Percentiles rank a stretch among this genome's conserved stretches.
phyloP scores from a whole-genome alignment of 768 basidiomycete species.

The Cystofilobasidium bisporidii region DNA sequence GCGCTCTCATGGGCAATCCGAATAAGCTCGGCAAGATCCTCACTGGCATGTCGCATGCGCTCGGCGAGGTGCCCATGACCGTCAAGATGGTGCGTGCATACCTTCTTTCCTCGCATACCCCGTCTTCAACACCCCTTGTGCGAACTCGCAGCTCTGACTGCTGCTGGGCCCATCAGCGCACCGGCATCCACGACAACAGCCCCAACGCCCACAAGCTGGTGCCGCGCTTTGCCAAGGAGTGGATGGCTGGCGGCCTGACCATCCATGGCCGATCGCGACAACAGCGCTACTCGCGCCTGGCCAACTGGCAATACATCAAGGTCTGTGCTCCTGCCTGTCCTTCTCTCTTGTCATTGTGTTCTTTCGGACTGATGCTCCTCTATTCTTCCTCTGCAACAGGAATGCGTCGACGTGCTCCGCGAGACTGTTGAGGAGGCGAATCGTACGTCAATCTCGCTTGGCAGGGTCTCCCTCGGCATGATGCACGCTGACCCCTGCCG shows the following conservation, averaged over 20 bases:
- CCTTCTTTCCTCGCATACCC: not conserved
- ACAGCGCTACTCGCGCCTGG: conserved; percentile 57
- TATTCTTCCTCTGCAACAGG: not conserved
- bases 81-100: conserved; percentile 39
- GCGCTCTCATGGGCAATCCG: conserved; percentile 72
- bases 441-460: not conserved
- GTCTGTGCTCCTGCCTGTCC: conserved; percentile 45
- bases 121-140: too few relatives aligned
- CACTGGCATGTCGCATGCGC: conserved; percentile 78
- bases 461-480: too few relatives aligned
- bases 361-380: not conserved
- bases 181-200: conserved; percentile 74
- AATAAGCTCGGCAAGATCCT: conserved; percentile 76
- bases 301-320: conserved; percentile 87
- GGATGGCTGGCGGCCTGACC: conserved; percentile 50
- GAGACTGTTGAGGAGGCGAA: conserved; percentile 51
- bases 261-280: conserved; percentile 96
- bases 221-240: conserved; percentile 56
- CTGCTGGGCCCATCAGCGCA: conserved; percentile 45
- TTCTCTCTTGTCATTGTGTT: not conserved
- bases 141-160: not conserved
- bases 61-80: conserved; percentile 76
- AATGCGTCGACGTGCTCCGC: conserved; percentile 59
- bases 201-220: conserved; percentile 85
- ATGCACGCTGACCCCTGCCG: too few relatives aligned